Conservation (phyloP, 164 flowering plant species). For the Piper betle region DNA sequence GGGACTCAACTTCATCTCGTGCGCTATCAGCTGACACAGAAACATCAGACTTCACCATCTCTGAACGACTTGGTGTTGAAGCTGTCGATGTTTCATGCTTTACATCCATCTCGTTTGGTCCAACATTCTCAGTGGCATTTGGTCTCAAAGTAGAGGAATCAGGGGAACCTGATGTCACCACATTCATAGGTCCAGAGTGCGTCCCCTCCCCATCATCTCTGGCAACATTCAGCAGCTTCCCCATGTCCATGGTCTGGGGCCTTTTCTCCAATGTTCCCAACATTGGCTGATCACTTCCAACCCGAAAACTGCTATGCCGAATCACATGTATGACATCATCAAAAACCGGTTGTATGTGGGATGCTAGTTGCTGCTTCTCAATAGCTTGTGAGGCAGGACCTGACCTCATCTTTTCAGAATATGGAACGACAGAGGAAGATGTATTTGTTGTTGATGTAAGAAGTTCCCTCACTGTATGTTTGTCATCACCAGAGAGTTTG, state of each 20-base stretch:
- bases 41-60: slow-evolving; percentile 22
- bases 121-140: slow-evolving; percentile 21
- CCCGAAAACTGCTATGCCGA: slow-evolving; percentile 74
- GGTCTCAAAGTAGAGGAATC: slow-evolving; percentile 23
- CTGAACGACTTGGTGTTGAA: slow-evolving; percentile 21
- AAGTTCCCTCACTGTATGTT: slow-evolving; percentile 57
- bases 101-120: slow-evolving; percentile 26
- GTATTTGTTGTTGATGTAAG: slow-evolving; percentile 31
- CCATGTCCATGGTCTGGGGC: slow-evolving; percentile 53
- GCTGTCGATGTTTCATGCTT: slow-evolving; percentile 7
- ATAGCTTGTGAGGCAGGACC: neutral
- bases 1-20: slow-evolving; percentile 33
- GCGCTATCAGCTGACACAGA: slow-evolving; percentile 6
- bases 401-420: slow-evolving; percentile 3
- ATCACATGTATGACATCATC: slow-evolving; percentile 88
- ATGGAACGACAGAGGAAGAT: slow-evolving; percentile 7
- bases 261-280: slow-evolving; percentile 56
- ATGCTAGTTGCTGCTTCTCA: slow-evolving; percentile 12
- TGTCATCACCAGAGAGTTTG: slow-evolving; percentile 44
- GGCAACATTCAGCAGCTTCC: slow-evolving; percentile 46
- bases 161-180: slow-evolving; percentile 26
- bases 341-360: slow-evolving; percentile 43
- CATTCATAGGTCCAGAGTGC: slow-evolving; percentile 17
- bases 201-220: slow-evolving; percentile 53
- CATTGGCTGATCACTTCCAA: slow-evolving; percentile 60